Evolutionary conservation across 129 eudicot genomes (phyloP).

Genomic region (Centrapalus pauciflorus): DNA sequence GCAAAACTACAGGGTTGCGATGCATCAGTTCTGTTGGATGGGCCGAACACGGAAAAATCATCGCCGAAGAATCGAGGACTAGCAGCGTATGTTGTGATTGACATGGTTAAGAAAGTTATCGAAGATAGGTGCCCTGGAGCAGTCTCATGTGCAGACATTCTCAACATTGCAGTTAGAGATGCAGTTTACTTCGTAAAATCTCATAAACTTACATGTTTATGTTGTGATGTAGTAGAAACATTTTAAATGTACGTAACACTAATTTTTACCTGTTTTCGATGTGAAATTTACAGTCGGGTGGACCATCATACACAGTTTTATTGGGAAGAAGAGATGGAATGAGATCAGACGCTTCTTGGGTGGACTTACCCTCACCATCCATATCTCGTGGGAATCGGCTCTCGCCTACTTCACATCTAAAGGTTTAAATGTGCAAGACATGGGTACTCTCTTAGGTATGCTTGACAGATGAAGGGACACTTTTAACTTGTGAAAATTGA

Average conservation of each 20-base stretch:
- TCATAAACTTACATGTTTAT: neutral
- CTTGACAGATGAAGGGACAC: too few relatives aligned
- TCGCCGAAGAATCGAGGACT: slow-evolving; percentile 60
- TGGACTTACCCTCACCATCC: slow-evolving; percentile 75
- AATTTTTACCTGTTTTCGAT: neutral
- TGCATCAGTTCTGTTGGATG: slow-evolving; percentile 77
- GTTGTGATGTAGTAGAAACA: neutral
- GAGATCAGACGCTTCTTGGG: slow-evolving; percentile 61
- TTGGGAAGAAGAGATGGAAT: slow-evolving; percentile 74
- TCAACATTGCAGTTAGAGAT: slow-evolving; percentile 68
- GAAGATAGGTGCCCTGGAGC: slow-evolving; percentile 61
- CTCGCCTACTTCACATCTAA: slow-evolving; percentile 55
- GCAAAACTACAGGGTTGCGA: slow-evolving; percentile 72
- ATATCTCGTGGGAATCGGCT: slow-evolving; percentile 52
- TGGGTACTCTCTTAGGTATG: slow-evolving; percentile 73
- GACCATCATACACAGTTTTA: slow-evolving; percentile 79
- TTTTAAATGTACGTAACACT: neutral
- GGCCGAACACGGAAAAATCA: slow-evolving; percentile 51
- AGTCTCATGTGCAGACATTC: slow-evolving; percentile 90
- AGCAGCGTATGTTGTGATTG: slow-evolving; percentile 50
- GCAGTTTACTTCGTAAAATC: slow-evolving; percentile 51
- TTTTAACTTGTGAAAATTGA: neutral
- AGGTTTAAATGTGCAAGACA: slow-evolving; percentile 62
- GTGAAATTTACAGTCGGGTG: slow-evolving; percentile 57
- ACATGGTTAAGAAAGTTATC: slow-evolving; percentile 62